Evolutionary conservation across 2,329 filamentous ascomycete species (phyloP), one percentile per base, ranked within the genome.

Genomic region (Fusarium humuli): DNA sequence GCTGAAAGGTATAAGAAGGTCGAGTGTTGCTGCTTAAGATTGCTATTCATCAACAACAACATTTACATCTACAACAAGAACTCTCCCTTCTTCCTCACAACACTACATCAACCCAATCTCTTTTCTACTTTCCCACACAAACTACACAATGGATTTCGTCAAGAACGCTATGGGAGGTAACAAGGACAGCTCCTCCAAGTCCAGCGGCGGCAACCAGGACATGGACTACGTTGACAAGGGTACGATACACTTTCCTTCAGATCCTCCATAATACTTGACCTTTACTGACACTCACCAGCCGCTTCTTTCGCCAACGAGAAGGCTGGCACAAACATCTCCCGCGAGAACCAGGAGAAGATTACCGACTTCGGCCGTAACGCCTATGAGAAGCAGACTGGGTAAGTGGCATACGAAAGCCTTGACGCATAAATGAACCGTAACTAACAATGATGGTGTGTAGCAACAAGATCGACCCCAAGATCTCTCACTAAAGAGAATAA

Each of bases 191-290:
- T 61, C 20, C 34, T n/a, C 32, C 32, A 47, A 34, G 30, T 16
- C 29, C 41, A 52, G 44, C 22, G 34, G 49, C 23, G 49, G 34
- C 3, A 6, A 6, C 30, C 48, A 50, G 30, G 25, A 30, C 67
- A 16, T 77, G 30, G 81, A 83, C 68, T 81, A 80, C 62, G 70
- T 77, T 4, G 80, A 82, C 71, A 82, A 81, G 77, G 79, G 80
- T 82, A 64, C 23, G 72, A 42, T 7, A 29, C 29, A 49, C 23
- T 18, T 12, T 12, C 11, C n/a, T 1, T 5, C 4, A 4, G 7
- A 25, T 27, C 13, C 47, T 2, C 8, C 13, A 25, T 9, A 37
- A 37, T n/a, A 3, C 16, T 18, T 13, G 13, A 1, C 6, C 27
- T 1, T 7, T 27, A 27, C 29, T 64, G 8, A 64, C 20, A 11